These are phyloP conservation scores for Entomortierella parvispora DNA, from an alignment of 192 early-diverging fungal species.

Conservation along the genomic window DNA sequence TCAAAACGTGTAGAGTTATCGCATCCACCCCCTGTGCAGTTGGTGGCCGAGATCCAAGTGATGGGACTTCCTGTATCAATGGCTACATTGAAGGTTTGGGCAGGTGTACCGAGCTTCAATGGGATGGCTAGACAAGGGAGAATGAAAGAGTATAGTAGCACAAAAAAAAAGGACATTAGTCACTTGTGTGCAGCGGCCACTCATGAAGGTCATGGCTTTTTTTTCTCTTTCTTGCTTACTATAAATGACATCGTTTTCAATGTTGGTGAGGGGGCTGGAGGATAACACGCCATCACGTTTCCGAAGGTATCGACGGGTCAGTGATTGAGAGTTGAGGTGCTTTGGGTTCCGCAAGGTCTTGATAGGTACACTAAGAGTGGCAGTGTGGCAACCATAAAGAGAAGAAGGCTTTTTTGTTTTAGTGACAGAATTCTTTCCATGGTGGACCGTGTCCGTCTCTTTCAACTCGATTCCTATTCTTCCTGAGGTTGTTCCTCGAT, in stretches of 20 bases:
- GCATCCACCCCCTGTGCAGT: constrained; percentile 8
- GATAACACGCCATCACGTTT: background rate
- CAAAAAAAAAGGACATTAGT: too few species aligned
- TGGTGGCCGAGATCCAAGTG: constrained; percentile 58
- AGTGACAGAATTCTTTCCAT: too few species aligned
- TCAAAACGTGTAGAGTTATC: background rate
- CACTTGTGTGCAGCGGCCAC: too few species aligned
- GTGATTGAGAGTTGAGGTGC: background rate
- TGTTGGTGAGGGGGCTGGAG: background rate
- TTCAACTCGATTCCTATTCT: too few species aligned
- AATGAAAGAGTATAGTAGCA: background rate
- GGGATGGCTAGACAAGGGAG: background rate
- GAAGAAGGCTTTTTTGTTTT: too few species aligned
- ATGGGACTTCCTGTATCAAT: constrained; percentile 75
- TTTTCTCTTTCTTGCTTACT: background rate
- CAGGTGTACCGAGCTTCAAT: constrained; percentile 62
- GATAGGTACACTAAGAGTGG: background rate
- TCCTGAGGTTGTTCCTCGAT: too few species aligned
- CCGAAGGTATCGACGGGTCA: constrained; percentile 10
- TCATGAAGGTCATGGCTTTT: too few species aligned
- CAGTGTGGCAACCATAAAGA: background rate
- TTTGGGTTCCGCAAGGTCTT: background rate
- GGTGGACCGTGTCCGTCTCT: too few species aligned
- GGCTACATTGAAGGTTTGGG: constrained; percentile 66
- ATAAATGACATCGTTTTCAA: background rate